Percentiles rank a stretch among this genome's conserved stretches.
Conservation (phyloP, 805 yeast genomes). For the Ogataea pilisensis region DNA sequence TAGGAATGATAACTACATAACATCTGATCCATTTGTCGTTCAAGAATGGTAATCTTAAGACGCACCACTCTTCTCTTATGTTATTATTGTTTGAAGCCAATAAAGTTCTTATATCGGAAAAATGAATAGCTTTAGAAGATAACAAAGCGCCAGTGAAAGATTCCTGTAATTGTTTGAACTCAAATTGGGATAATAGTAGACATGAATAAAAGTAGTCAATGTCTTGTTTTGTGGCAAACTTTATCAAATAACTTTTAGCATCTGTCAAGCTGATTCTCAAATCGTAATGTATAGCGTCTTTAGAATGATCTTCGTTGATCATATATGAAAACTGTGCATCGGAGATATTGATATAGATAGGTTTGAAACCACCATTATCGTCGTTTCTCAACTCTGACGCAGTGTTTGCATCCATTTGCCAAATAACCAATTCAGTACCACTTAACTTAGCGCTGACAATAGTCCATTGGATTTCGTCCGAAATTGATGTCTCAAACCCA, state of each 20-base stretch:
- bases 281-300: conserved; percentile 8
- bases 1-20: conserved; percentile 45
- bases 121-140: conserved; percentile 51
- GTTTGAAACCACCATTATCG: conserved; percentile 38
- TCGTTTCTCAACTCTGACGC: conserved; percentile 25
- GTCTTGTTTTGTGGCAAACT: conserved; percentile 24
- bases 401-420: conserved; percentile 36
- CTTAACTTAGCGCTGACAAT: conserved; percentile 30
- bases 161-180: conserved; percentile 52
- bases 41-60: conserved; percentile 54
- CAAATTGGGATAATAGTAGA: conserved; percentile 51
- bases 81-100: conserved; percentile 46
- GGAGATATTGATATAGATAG: conserved; percentile 49
- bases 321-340: conserved; percentile 35
- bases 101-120: conserved; percentile 56
- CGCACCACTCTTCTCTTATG: conserved; percentile 56
- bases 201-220: conserved; percentile 38
- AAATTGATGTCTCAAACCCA: conserved; percentile 5
- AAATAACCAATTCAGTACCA: conserved; percentile 53
- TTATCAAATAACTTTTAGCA: conserved; percentile 20
- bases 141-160: conserved; percentile 62
- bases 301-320: conserved; percentile 1
- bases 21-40: conserved; percentile 58
- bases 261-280: conserved; percentile 25
- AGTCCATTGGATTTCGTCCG: conserved; percentile 17